Conservation (phyloP, 2,329 filamentous ascomycete genomes). For the Phialophora macrospora region DNA sequence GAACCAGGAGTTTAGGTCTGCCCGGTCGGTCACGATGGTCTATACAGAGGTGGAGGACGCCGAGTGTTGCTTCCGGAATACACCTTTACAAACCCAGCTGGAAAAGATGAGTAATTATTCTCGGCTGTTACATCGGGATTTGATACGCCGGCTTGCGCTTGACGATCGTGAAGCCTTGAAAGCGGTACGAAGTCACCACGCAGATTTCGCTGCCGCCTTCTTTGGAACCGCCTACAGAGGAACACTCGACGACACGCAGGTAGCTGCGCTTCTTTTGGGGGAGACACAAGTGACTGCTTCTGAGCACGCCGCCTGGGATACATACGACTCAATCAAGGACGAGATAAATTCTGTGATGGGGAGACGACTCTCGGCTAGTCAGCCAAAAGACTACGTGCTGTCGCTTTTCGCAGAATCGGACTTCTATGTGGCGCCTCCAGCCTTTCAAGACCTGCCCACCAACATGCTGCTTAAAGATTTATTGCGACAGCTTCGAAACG, state of each 20-base stretch:
- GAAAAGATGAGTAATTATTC: background rate
- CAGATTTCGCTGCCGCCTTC: background rate
- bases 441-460: background rate
- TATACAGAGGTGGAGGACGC: background rate
- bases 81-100: background rate
- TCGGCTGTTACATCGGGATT: background rate
- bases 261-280: background rate
- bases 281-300: background rate
- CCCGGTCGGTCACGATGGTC: background rate
- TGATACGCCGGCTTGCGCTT: background rate
- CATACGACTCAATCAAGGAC: background rate
- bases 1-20: background rate
- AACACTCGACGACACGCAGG: background rate
- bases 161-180: background rate
- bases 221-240: no score
- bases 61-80: background rate
- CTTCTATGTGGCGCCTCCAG: background rate
- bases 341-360: background rate
- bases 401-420: background rate
- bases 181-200: background rate
- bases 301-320: background rate
- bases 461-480: background rate
- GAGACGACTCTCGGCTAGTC: background rate
- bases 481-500: background rate
- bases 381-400: conserved; percentile 7